Evolutionary conservation across 345 rosid species (phyloP), one percentile per base, ranked within the genome.

Genomic region (Hibiscus syriacus): DNA sequence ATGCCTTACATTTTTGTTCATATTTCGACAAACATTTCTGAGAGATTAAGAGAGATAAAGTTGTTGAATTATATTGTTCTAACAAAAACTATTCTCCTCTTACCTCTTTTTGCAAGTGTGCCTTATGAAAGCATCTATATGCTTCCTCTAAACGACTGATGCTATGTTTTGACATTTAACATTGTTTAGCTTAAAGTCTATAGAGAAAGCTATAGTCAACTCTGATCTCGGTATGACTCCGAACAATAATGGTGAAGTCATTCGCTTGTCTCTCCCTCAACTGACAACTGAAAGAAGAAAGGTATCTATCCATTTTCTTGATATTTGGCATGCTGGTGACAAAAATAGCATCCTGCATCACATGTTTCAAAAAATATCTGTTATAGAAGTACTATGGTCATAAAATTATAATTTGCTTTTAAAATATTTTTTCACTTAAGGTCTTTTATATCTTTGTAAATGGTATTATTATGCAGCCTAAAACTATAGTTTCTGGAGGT

Each of bases 121-220:
- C 22, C 62, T 62, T 17, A 23, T 50, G 67, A 41, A 48, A 23
- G 48, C 16, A 55, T 70, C 39, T 67, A 30, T 50, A 16, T 70
- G 59, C 4, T 60, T 46, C 65, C 19, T 38, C 22, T 34, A 25
- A 22, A 32, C 32, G 6, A 46, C 41, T 50, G 25, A 36, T 64
- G 5, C 59, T 10, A n/a, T n/a, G n/a, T 50, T 43, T 49, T 64
- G 71, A 57, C 36, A n/a, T 60, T 16, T 64, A 30, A 27, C 71
- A 23, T 73, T 54, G 67, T 77, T 56, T 80, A 92, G 98, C 78
- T 81, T 92, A 74, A n/a, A n/a, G 83, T 73, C 79, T 58, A 90
- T 93, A 62, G 98, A 93, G 86, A 93, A 93, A 83, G 98, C 97
- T n/a, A n/a, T n/a, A n/a, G n/a, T n/a, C n/a, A n/a, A n/a, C n/a